phyloP scores from a whole-genome alignment of 208 protist genomes.

The Novymonas esmeraldas region DNA sequence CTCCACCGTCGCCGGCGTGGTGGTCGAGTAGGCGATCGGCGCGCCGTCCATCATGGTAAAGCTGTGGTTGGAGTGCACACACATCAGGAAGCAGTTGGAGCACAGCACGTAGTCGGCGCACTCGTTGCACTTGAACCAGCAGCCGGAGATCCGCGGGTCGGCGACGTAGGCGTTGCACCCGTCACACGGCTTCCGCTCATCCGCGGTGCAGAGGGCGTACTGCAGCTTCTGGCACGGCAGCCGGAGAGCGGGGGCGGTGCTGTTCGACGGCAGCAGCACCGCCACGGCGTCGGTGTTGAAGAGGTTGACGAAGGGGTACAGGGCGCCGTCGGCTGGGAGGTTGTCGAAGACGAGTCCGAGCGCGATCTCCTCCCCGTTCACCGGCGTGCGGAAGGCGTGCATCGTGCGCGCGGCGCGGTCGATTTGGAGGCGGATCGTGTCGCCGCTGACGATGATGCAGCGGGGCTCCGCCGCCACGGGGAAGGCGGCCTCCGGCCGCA shows the following conservation, averaged over 20 bases:
- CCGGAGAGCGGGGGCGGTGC: constrained; percentile 47
- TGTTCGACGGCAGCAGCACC: constrained; percentile 78
- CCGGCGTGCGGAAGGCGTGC: constrained; percentile 83
- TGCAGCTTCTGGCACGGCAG: constrained; percentile 76
- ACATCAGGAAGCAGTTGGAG: constrained; percentile 74
- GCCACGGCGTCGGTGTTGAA: constrained; percentile 91
- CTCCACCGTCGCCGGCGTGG: constrained; percentile 41
- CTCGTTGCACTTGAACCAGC: constrained; percentile 92
- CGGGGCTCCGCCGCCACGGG: constrained; percentile 71
- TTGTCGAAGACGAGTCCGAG: constrained; percentile 88
- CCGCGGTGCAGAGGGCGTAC: constrained; percentile 54
- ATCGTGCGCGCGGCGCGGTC: constrained; percentile 79
- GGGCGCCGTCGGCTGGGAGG: constrained; percentile 50
- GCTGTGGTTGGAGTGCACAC: constrained; percentile 83
- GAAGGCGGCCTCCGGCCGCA: constrained; percentile 60
- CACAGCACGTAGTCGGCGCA: constrained; percentile 90
- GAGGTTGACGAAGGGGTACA: constrained; percentile 89
- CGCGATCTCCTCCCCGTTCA: constrained; percentile 71
- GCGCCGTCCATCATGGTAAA: constrained; percentile 84
- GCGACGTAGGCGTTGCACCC: constrained; percentile 64
- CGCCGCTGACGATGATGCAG: constrained; percentile 90
- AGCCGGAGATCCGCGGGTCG: constrained; percentile 46
- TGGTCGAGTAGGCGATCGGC: constrained; percentile 57
- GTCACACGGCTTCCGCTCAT: constrained; percentile 71
- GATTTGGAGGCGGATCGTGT: constrained; percentile 84